Base-by-base conservation (phyloP, 2,329 filamentous ascomycete species). In the Arthrobotrys conoides region DNA sequence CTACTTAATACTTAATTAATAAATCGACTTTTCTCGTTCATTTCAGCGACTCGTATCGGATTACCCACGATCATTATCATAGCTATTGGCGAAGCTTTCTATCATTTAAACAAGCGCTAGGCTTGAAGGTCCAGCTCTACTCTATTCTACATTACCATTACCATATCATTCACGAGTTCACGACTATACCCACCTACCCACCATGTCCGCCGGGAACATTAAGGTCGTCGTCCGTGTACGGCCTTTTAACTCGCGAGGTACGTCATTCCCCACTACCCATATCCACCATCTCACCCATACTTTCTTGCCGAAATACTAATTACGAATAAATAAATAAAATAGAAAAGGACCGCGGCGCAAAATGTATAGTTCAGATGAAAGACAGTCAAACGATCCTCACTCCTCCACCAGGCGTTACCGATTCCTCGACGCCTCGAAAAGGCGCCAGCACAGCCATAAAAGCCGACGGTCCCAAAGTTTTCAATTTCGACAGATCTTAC, bases 281-380 rank as follows among this genome's bases (percentile, higher is more conserved):
- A 20, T 20, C 44, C 9, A 18, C n/a, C 24, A 44, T 55, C 5
- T 48, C 3, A 30, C 16, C 12, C 20, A 69, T 57, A 79, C 30
- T 63, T 22, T 36, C 55, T 24, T 24, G 24, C 18, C 27, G 2
- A 48, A 49, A 49, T 33, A 24, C 16, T 33, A 24, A 4, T 12
- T 9, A 36, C 33, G 2, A 20, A 44, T 38, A 20, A 22, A n/a
- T n/a, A 41, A 59, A 38, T 12, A 24, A 44, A 30, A 61, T 84
- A 97, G 93, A 97, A 89, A 91, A 91, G 83, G 95, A 97, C 81
- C 90, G 96, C 84, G 90, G 91, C 82, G 91, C 96, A 88, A 94
- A 93, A 94, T 97, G 94, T 87, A 96, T 99, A 83, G 93, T 99
- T 80, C 92, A 95, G 83, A 99, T 99, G 96, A 93, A 96, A 87